Base-by-base conservation (phyloP, 2,329 filamentous ascomycete species). In the Acarospora socialis region DNA sequence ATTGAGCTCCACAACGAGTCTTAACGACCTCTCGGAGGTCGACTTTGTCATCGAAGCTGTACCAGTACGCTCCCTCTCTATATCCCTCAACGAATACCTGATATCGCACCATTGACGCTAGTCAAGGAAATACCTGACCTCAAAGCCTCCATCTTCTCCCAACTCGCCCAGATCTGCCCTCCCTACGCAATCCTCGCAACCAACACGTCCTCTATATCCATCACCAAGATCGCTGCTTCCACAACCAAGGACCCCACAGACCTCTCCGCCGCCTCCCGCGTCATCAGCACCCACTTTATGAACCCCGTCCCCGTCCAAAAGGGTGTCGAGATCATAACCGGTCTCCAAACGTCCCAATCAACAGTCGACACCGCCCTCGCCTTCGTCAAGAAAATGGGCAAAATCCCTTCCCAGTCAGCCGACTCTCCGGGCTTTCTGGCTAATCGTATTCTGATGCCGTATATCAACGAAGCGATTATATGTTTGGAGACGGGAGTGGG, bases 31-130 rank as follows among this genome's bases (percentile, higher is more conserved):
- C 14, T 73, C 72, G 16, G 69, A 75, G n/a, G 80, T 84, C 21
- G 90, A 98, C 61, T 94, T 98, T 55, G 78, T 98, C 35, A 95
- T 98, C 50, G 90, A 98, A 63, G 90, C 90, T 10, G 84, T 98
- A 6, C 90, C 90, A 21, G n/a, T n/a, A n/a, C n/a, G n/a, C n/a
- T n/a, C n/a, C n/a, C n/a, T n/a, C n/a, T n/a, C n/a, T n/a, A n/a
- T n/a, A n/a, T n/a, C n/a, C n/a, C n/a, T n/a, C n/a, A n/a, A n/a
- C n/a, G n/a, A n/a, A n/a, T n/a, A n/a, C n/a, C n/a, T n/a, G n/a
- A n/a, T n/a, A n/a, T n/a, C n/a, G n/a, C n/a, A n/a, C n/a, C n/a
- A n/a, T n/a, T n/a, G n/a, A n/a, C n/a, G n/a, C n/a, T n/a, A n/a
- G n/a, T n/a, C n/a, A n/a, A n/a, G n/a, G 86, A 94, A 63, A 87